Conservation (phyloP, 2,329 filamentous ascomycete species). For the Colletotrichum filicis region DNA sequence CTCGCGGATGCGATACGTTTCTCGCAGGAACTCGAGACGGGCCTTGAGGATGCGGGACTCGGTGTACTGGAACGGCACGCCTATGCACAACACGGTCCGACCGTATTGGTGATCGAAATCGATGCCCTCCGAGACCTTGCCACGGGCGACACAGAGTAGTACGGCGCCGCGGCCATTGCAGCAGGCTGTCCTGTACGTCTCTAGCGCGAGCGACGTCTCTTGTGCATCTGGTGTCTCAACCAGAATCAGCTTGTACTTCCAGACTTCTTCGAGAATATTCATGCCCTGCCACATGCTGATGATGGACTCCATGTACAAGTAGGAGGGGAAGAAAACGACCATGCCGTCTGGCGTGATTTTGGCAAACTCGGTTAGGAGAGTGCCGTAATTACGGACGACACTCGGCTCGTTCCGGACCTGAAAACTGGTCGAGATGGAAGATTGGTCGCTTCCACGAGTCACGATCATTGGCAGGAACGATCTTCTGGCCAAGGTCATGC, state of each 20-base stretch:
- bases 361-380: constrained; percentile 91
- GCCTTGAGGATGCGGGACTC: constrained; percentile 97
- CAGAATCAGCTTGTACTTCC: constrained; percentile 98
- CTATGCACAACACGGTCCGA: constrained; percentile 93
- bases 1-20: constrained; percentile 96
- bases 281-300: constrained; percentile 99
- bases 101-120: constrained; percentile 99
- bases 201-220: constrained; percentile 93
- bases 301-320: constrained; percentile 99
- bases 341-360: constrained; percentile 96
- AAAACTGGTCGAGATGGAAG: constrained; percentile 91
- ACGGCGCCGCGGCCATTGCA: constrained; percentile 96
- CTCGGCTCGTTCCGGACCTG: constrained; percentile 95
- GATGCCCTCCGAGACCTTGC: constrained; percentile 97
- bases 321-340: constrained; percentile 99
- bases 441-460: constrained; percentile 93
- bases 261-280: constrained; percentile 96
- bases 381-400: constrained; percentile 97
- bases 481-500: constrained; percentile 91
- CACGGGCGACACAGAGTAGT: constrained; percentile 92
- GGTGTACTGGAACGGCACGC: constrained; percentile 98
- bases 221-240: constrained; percentile 98
- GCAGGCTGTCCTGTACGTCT: constrained; percentile 97
- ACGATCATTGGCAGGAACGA: constrained; percentile 99
- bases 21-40: constrained; percentile 92